These are phyloP conservation scores for Phytophthora chlamydospora DNA, from an alignment of 352 stramenopile species.

Conservation along the genomic window DNA sequence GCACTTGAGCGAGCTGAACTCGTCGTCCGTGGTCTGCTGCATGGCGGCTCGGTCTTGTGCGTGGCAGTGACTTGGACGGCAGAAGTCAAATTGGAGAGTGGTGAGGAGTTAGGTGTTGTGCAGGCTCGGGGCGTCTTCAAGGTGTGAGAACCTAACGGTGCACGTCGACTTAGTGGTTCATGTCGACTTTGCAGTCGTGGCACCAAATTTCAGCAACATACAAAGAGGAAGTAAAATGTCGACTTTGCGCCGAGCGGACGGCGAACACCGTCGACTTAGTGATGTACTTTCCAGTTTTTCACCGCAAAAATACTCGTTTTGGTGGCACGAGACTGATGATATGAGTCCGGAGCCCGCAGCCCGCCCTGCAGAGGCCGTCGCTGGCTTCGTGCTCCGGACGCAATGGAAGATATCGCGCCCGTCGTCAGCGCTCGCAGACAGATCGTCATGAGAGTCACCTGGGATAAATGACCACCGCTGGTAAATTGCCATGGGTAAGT, in stretches of 20 bases:
- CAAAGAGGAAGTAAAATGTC: neutral
- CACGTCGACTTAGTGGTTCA: neutral
- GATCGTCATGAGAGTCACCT: too few relatives aligned
- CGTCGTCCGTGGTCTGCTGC: slow-evolving; percentile 36
- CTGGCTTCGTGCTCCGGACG: slow-evolving; percentile 17
- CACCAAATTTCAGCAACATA: too few relatives aligned
- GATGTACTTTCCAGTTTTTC: neutral
- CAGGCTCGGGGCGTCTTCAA: slow-evolving; percentile 17
- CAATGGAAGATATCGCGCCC: slow-evolving; percentile 7
- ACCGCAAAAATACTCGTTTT: slow-evolving; percentile 15
- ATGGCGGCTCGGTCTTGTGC: slow-evolving; percentile 5
- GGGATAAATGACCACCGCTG: slow-evolving; percentile 1
- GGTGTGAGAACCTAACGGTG: slow-evolving; percentile 19
- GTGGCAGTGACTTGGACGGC: neutral
- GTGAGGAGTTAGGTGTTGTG: slow-evolving; percentile 4
- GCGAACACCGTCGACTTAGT: slow-evolving; percentile 19
- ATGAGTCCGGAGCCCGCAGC: slow-evolving; percentile 34
- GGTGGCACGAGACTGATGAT: slow-evolving; percentile 39
- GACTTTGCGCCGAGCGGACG: slow-evolving; percentile 20
- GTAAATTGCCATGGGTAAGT: slow-evolving; percentile 13
- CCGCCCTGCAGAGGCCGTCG: slow-evolving; percentile 8
- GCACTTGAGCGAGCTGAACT: slow-evolving; percentile 61
- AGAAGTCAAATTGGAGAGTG: slow-evolving; percentile 38
- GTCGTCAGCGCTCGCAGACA: too few relatives aligned
- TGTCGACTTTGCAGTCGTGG: neutral